These are phyloP conservation scores for Candida sanyaensis DNA, from an alignment of 1,139 yeast species.

Conservation along the genomic window DNA sequence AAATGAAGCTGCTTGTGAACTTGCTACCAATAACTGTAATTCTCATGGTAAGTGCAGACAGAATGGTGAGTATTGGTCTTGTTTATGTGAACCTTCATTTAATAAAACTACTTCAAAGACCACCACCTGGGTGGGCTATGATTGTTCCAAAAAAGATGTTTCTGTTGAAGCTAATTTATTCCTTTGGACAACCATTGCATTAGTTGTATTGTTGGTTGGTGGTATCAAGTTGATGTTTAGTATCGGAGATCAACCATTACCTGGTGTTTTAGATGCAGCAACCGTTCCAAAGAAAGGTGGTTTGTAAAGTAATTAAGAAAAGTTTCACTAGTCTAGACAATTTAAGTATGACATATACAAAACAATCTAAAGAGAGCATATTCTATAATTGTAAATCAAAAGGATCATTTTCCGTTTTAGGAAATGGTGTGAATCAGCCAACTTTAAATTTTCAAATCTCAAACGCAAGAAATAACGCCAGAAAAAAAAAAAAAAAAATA, in stretches of 20 bases:
- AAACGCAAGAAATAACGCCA: too few relatives aligned
- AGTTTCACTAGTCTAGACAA: too few relatives aligned
- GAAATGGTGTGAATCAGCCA: too few relatives aligned
- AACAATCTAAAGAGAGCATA: too few relatives aligned
- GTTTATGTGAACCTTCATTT: constrained; percentile 57
- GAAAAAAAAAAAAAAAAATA: too few relatives aligned
- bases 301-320: not conserved
- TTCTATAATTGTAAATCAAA: too few relatives aligned
- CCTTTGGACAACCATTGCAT: constrained; percentile 61
- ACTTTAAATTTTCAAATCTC: too few relatives aligned
- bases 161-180: constrained; percentile 65
- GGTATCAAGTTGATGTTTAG: constrained; percentile 56
- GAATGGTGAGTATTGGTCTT: constrained; percentile 37
- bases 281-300: constrained; percentile 40
- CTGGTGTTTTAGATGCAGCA: constrained; percentile 68
- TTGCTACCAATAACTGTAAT: constrained; percentile 56
- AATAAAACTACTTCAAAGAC: constrained; percentile 50
- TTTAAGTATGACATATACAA: too few relatives aligned
- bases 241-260: constrained; percentile 62
- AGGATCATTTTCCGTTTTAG: too few relatives aligned
- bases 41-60: constrained; percentile 58
- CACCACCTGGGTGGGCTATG: constrained; percentile 65
- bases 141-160: constrained; percentile 68
- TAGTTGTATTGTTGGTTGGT: constrained; percentile 46
- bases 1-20: constrained; percentile 54